Conservation (phyloP, 1,284 basidiomycete species). For the Inonotus obliquus region DNA sequence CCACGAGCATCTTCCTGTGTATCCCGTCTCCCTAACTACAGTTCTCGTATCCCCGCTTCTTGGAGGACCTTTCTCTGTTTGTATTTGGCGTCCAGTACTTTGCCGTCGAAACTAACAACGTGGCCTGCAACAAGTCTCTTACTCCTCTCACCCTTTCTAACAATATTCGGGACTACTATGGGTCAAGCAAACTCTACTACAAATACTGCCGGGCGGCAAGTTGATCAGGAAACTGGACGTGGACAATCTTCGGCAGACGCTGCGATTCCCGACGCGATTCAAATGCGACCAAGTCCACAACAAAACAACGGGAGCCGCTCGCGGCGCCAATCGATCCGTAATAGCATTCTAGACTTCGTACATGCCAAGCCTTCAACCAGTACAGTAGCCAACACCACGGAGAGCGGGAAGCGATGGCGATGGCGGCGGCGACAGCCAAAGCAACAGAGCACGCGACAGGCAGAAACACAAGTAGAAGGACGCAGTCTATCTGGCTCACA, state of each 20-base stretch:
- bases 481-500: background rate
- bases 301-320: background rate
- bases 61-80: too few species aligned
- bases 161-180: background rate
- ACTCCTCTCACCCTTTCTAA: too few species aligned
- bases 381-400: background rate
- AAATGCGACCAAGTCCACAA: background rate
- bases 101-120: too few species aligned
- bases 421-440: background rate
- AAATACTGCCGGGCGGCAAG: background rate
- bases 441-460: background rate
- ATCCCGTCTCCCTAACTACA: too few species aligned
- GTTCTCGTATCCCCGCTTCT: too few species aligned
- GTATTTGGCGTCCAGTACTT: too few species aligned
- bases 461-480: slow-evolving; percentile 26
- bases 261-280: background rate
- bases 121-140: too few species aligned
- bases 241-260: background rate
- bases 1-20: background rate
- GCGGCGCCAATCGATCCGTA: slow-evolving; percentile 8
- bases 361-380: background rate
- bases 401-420: background rate
- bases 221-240: too few species aligned
- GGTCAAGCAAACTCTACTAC: slow-evolving; percentile 11
- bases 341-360: slow-evolving; percentile 1